phyloP scores from a whole-genome alignment of 345 rosid genomes.

The Populus tremula region DNA sequence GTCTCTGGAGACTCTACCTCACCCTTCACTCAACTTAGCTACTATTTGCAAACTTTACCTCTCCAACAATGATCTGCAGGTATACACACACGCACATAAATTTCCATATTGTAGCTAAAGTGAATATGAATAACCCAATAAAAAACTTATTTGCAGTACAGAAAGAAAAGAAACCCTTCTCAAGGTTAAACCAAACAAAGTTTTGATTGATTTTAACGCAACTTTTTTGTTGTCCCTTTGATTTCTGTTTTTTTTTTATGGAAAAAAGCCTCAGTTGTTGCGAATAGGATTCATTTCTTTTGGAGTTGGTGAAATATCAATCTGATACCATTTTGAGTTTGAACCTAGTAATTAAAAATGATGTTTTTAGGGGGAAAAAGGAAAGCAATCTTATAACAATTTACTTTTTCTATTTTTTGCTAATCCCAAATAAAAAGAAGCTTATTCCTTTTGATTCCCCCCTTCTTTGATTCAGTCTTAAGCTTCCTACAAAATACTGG shows the following conservation, averaged over 20 bases:
- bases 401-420: neutral
- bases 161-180: neutral
- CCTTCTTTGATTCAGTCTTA: neutral
- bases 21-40: conserved; percentile 54
- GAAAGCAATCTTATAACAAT: neutral
- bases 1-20: conserved; percentile 57
- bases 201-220: neutral
- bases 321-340: neutral
- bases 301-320: neutral
- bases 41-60: conserved; percentile 67
- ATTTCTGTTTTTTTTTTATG: too few relatives aligned
- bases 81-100: neutral
- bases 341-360: neutral
- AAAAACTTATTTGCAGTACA: neutral
- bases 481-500: neutral
- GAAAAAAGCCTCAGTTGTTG: neutral
- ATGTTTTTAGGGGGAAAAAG: neutral
- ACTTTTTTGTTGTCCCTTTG: neutral
- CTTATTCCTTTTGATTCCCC: neutral
- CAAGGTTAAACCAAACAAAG: neutral
- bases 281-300: neutral
- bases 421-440: neutral
- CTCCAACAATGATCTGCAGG: conserved; percentile 86
- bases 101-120: neutral
- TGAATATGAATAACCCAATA: too few relatives aligned